phyloP scores from a whole-genome alignment of 352 stramenopile species.

The Phytophthora citricola region DNA sequence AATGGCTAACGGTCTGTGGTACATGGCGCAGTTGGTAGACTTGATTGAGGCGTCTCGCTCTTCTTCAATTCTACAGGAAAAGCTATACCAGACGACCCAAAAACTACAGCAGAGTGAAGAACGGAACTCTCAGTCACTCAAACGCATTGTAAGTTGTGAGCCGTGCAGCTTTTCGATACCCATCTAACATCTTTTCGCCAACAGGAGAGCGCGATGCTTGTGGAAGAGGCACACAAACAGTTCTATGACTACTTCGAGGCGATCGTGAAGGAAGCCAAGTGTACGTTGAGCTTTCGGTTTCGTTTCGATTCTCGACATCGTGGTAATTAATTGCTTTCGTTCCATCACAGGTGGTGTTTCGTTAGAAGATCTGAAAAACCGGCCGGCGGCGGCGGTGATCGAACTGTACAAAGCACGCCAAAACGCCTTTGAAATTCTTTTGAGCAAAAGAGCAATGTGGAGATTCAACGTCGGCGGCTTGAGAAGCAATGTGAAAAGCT shows the following conservation, averaged over 20 bases:
- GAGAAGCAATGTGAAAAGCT: conserved; percentile 62
- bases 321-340: conserved; percentile 16
- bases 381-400: conserved; percentile 55
- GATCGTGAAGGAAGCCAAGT: conserved; percentile 51
- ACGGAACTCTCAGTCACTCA: conserved; percentile 46
- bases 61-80: conserved; percentile 68
- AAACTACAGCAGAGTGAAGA: conserved; percentile 68
- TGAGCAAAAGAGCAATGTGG: conserved; percentile 58
- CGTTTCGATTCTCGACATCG: not conserved
- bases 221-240: conserved; percentile 53
- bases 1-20: conserved; percentile 2
- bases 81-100: conserved; percentile 56
- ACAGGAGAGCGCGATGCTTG: conserved; percentile 48
- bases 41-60: conserved; percentile 73
- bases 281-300: conserved; percentile 23
- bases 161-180: not conserved
- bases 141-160: conserved; percentile 54
- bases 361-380: conserved; percentile 48
- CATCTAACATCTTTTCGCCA: not conserved
- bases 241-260: conserved; percentile 59
- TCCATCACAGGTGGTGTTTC: conserved; percentile 41
- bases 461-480: conserved; percentile 55
- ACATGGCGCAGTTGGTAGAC: conserved; percentile 53
- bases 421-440: conserved; percentile 66
- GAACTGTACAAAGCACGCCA: conserved; percentile 65